Conservation (phyloP, 2,329 filamentous ascomycete species). For the Coniochaeta sp. region DNA sequence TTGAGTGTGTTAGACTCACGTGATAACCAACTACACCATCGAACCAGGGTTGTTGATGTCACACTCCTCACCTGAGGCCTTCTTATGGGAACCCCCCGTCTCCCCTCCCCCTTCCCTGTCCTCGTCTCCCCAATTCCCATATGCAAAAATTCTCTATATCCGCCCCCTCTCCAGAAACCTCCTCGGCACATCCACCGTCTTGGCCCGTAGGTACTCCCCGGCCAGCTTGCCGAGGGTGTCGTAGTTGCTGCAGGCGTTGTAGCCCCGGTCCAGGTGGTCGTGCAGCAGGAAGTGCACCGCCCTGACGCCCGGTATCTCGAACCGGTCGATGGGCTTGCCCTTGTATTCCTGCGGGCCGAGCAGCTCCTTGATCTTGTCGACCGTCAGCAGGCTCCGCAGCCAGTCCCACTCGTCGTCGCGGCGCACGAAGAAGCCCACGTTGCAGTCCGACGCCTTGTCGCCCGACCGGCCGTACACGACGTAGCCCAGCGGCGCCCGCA, state of each 20-base stretch:
- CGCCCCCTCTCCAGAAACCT: not conserved
- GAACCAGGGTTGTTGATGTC: not conserved
- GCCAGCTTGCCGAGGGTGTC: not conserved
- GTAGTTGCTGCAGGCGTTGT: not conserved
- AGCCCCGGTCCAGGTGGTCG: not conserved
- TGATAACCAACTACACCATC: not conserved
- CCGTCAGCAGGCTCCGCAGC: slow-evolving; percentile 31
- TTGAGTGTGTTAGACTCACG: not conserved
- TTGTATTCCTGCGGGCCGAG: slow-evolving; percentile 25
- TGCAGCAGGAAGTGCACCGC: not conserved
- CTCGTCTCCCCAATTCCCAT: not conserved
- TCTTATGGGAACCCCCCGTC: too few species aligned
- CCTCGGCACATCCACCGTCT: not conserved
- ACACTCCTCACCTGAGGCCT: not conserved
- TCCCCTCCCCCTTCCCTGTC: not conserved
- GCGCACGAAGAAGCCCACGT: slow-evolving; percentile 37
- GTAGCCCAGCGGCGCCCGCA: slow-evolving; percentile 5
- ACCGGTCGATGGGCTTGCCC: slow-evolving; percentile 29
- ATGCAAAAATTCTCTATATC: not conserved
- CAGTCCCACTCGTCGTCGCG: slow-evolving; percentile 34
- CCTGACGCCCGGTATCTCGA: slow-evolving; percentile 21
- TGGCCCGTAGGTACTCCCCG: not conserved
- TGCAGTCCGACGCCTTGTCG: slow-evolving; percentile 34
- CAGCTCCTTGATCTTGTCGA: slow-evolving; percentile 25
- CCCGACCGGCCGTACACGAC: slow-evolving; percentile 13